phyloP scores from a whole-genome alignment of 257 asterid species.

The Paraleonurus japonicus region DNA sequence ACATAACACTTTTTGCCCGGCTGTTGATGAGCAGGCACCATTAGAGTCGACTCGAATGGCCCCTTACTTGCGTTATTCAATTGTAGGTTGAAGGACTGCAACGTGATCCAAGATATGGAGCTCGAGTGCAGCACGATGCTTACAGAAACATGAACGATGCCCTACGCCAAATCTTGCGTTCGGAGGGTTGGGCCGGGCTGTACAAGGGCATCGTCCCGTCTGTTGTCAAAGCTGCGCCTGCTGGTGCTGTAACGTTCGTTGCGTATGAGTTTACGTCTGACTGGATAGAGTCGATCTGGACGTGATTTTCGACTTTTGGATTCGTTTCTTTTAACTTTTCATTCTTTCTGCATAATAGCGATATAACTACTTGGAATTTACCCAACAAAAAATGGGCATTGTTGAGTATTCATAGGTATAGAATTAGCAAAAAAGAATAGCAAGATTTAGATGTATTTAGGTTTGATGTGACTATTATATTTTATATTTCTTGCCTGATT shows the following conservation, averaged over 20 bases:
- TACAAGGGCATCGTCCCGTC: constrained; percentile 95
- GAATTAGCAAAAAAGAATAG: not conserved
- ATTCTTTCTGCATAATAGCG: not conserved
- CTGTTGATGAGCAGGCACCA: too few relatives aligned
- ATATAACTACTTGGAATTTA: not conserved
- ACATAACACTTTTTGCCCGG: too few relatives aligned
- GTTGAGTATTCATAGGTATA: not conserved
- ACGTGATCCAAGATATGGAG: constrained; percentile 85
- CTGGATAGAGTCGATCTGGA: constrained; percentile 64
- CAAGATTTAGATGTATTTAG: not conserved
- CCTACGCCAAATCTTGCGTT: constrained; percentile 43
- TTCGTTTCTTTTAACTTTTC: not conserved
- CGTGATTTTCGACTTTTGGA: constrained; percentile 34
- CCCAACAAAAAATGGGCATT: not conserved
- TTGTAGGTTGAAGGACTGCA: constrained; percentile 80
- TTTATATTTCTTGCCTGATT: not conserved
- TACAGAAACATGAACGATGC: constrained; percentile 75
- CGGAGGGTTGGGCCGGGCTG: constrained; percentile 82
- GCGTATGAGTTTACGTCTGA: constrained; percentile 76
- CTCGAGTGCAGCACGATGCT: constrained; percentile 69
- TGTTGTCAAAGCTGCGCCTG: constrained; percentile 89
- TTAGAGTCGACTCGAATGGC: not conserved
- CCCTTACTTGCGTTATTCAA: not conserved
- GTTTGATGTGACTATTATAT: not conserved
- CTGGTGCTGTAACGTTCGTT: constrained; percentile 96